Conservation (phyloP, 1,284 basidiomycete species). For the Cutaneotrichosporon cutaneum region DNA sequence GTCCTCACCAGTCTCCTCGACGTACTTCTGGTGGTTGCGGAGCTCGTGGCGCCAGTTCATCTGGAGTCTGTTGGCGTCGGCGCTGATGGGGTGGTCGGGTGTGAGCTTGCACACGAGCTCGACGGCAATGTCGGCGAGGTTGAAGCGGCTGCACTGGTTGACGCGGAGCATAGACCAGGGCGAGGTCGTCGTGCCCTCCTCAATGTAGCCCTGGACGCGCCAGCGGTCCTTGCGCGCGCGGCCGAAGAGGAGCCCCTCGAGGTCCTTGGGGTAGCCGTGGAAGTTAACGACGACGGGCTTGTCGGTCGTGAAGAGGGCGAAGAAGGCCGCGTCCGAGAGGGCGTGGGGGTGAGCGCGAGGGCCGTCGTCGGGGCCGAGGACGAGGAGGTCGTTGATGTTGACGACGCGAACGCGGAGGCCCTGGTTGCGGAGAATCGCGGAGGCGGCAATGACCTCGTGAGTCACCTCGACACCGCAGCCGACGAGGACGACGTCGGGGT, state of each 20-base stretch:
- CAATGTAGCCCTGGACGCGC: constrained; percentile 47
- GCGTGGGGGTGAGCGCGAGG: constrained; percentile 58
- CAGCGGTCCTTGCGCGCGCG: constrained; percentile 47
- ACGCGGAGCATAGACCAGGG: constrained; percentile 56
- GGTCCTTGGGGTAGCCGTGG: constrained; percentile 61
- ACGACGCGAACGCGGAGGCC: constrained; percentile 69
- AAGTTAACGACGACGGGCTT: constrained; percentile 75
- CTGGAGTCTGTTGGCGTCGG: constrained; percentile 47
- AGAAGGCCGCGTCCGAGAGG: constrained; percentile 64
- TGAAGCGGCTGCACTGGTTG: constrained; percentile 55
- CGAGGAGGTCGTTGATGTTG: constrained; percentile 61
- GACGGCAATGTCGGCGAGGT: constrained; percentile 53
- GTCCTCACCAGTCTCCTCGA: constrained; percentile 49
- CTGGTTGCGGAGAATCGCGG: constrained; percentile 69
- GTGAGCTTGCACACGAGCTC: constrained; percentile 40
- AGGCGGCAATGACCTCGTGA: constrained; percentile 60
- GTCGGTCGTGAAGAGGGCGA: constrained; percentile 68
- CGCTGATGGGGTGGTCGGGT: constrained; percentile 44
- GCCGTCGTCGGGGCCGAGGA: constrained; percentile 56
- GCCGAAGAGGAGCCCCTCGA: constrained; percentile 49
- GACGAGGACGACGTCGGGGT: constrained; percentile 58
- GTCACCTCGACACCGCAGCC: constrained; percentile 56
- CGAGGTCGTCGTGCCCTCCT: constrained; percentile 56
- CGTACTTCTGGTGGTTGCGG: constrained; percentile 50
- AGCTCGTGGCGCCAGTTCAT: constrained; percentile 52